Percentiles rank a stretch among this genome's conserved stretches.
Conservation (phyloP, 768 basidiomycete species). For the Trametes coccinea region DNA sequence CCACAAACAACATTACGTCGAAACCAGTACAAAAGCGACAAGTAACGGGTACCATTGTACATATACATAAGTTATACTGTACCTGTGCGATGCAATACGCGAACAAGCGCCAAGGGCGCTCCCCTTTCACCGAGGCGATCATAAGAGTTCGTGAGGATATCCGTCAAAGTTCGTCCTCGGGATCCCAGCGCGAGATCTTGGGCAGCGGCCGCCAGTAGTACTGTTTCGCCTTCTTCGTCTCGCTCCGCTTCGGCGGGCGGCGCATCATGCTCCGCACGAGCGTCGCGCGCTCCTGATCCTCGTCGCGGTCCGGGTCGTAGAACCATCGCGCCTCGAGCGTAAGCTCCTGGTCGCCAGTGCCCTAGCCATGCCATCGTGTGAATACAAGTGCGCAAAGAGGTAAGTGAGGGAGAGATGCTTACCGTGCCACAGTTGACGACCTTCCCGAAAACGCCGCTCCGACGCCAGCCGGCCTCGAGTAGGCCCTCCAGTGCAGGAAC, state of each 20-base stretch:
- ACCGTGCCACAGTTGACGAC: conserved; percentile 68
- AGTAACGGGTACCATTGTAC: background rate
- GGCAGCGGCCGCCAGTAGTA: conserved; percentile 79
- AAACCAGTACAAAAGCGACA: background rate
- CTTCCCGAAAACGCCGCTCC: conserved; percentile 68
- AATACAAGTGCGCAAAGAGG: background rate
- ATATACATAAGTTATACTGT: background rate
- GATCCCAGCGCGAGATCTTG: conserved; percentile 74
- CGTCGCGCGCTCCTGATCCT: conserved; percentile 68
- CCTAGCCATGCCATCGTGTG: conserved; percentile 32
- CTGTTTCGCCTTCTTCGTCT: conserved; percentile 83
- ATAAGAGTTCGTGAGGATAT: background rate
- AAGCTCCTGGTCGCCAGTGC: conserved; percentile 40
- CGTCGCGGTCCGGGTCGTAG: conserved; percentile 71
- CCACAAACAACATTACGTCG: background rate
- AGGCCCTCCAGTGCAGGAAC: conserved; percentile 49
- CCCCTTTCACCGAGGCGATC: background rate
- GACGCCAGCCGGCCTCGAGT: conserved; percentile 44
- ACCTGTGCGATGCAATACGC: background rate
- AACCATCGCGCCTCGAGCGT: conserved; percentile 71
- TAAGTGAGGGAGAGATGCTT: conserved; percentile 21
- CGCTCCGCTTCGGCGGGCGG: conserved; percentile 67
- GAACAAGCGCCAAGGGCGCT: too few relatives aligned
- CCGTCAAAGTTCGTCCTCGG: conserved; percentile 53
- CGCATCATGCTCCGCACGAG: conserved; percentile 75